These are phyloP conservation scores for Pseudocercospora cruenta DNA, from an alignment of 2,329 filamentous ascomycete species.

Conservation along the genomic window DNA sequence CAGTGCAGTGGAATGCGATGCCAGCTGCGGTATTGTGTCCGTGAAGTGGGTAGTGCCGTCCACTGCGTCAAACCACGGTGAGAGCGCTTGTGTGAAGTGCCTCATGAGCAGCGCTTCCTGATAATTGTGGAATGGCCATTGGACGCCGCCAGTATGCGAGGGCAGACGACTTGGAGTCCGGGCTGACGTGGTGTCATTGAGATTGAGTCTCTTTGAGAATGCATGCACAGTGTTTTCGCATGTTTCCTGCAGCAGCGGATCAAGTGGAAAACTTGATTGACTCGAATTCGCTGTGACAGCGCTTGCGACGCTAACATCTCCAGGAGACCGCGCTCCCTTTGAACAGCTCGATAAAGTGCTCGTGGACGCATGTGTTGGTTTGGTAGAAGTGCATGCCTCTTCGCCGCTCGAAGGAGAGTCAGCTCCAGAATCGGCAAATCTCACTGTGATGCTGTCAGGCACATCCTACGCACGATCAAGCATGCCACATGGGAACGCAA, in stretches of 20 bases:
- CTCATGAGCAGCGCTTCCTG: constrained; percentile 35
- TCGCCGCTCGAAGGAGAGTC: background rate
- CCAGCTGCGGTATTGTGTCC: constrained; percentile 57
- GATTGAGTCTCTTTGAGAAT: background rate
- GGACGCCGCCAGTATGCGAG: background rate
- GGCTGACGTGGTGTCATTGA: background rate
- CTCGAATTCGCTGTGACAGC: background rate
- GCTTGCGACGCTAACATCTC: background rate
- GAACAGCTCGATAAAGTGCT: background rate
- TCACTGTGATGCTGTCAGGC: background rate
- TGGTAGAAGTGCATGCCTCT: background rate
- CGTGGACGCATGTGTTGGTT: background rate
- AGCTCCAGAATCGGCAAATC: constrained; percentile 1
- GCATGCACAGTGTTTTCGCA: background rate
- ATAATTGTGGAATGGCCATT: constrained; percentile 32
- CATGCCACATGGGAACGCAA: background rate
- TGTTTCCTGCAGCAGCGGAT: background rate
- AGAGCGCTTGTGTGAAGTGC: constrained; percentile 35
- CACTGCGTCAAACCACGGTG: constrained; percentile 34
- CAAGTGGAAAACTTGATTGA: constrained; percentile 1
- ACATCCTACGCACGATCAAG: background rate
- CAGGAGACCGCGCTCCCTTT: background rate
- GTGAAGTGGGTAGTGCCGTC: constrained; percentile 53
- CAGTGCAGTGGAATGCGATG: constrained; percentile 54
- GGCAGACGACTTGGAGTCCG: background rate